Conservation (phyloP, 2,329 filamentous ascomycete species). For the Arthrinium phaeospermum region DNA sequence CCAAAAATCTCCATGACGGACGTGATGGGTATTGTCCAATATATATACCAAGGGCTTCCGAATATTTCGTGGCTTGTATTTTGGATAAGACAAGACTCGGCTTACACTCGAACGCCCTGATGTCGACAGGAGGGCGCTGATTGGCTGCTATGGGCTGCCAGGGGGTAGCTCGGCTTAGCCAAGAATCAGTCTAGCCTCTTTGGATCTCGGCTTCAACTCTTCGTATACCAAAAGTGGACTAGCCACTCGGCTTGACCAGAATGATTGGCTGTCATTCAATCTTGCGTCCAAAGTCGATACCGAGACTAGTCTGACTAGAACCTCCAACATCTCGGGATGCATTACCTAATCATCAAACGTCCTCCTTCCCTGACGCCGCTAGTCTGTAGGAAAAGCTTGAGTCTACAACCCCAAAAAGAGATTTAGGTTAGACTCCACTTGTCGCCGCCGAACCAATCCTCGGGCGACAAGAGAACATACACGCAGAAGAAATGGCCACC, state of each 20-base stretch:
- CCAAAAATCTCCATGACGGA: not conserved
- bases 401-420: not conserved
- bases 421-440: not conserved
- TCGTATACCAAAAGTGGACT: not conserved
- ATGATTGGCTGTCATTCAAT: slow-evolving; percentile 1
- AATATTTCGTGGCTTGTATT: not conserved
- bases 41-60: not conserved
- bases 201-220: slow-evolving; percentile 5
- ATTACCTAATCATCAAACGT: not conserved
- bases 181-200: not conserved
- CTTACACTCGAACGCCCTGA: not conserved
- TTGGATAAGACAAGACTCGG: not conserved
- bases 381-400: not conserved
- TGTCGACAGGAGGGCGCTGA: not conserved
- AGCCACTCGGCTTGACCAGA: not conserved
- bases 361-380: not conserved
- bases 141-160: not conserved
- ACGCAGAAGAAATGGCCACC: not conserved
- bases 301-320: slow-evolving; percentile 3
- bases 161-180: slow-evolving; percentile 2
- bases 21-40: not conserved
- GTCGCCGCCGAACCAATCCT: not conserved
- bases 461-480: not conserved
- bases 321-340: not conserved
- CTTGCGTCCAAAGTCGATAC: not conserved